Percentiles rank a stretch among this genome's conserved stretches.
Conservation (phyloP, 768 basidiomycete genomes). For the Trametes gibbosa region DNA sequence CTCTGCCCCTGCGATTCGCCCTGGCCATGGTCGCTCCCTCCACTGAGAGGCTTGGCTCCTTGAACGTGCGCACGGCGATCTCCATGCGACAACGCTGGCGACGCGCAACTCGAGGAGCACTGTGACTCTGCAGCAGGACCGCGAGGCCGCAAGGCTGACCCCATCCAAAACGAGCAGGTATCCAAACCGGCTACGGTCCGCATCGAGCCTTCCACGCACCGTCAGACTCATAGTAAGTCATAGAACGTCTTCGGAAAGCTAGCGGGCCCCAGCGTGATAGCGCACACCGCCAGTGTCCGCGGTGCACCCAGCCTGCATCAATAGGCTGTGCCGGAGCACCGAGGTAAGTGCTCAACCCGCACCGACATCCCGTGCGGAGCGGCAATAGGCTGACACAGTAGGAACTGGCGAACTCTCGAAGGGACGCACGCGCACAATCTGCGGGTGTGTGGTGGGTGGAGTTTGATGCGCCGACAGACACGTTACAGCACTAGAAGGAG, state of each 20-base stretch:
- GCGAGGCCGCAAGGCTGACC: too few relatives aligned
- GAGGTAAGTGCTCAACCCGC: not conserved
- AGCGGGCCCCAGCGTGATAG: not conserved
- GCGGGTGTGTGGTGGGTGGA: not conserved
- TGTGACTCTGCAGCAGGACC: too few relatives aligned
- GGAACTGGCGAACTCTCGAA: not conserved
- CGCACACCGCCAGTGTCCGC: not conserved
- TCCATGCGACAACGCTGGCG: not conserved
- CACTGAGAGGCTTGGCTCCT: not conserved
- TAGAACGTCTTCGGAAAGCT: not conserved
- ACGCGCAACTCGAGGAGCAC: not conserved
- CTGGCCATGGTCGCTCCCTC: not conserved
- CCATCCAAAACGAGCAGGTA: not conserved
- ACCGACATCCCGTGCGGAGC: not conserved
- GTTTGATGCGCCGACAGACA: not conserved
- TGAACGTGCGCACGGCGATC: slow-evolving; percentile 9
- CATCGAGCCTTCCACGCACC: not conserved
- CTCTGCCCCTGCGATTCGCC: not conserved
- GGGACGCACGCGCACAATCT: not conserved
- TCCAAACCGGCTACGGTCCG: not conserved
- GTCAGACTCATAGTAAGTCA: not conserved
- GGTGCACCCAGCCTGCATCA: not conserved
- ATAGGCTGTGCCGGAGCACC: slow-evolving; percentile 1
- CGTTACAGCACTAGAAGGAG: not conserved
- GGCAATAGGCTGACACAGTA: not conserved